Evolutionary conservation across 2,329 filamentous ascomycete species (phyloP), one percentile per base, ranked within the genome.

Genomic region (Paracorniculantispora psalliotae): DNA sequence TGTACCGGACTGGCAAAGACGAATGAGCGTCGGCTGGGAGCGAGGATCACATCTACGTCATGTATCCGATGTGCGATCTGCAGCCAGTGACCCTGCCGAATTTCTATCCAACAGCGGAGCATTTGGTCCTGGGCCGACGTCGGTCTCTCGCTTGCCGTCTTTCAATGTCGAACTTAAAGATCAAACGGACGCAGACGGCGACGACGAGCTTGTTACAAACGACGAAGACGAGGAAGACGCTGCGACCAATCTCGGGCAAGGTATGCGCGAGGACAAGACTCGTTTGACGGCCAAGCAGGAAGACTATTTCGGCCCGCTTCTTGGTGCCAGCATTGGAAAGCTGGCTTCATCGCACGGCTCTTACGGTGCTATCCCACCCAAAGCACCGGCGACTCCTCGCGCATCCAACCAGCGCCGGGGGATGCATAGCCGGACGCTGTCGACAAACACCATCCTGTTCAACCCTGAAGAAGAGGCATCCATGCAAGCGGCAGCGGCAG

Each of bases 161-260:
- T 62, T 72, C 43, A 61, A 65, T 23, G 63, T 77, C 71, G 67
- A 77, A 25, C 75, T 79, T 53, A 81, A 81, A 63, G 80, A 83
- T 47, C 86, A 92, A 60, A 92, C 90, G 0, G 91, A 94, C 67
- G 90, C 87, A 7, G 91, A 96, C 68, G 91, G 91, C 0, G 92
- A 97, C 67, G 92, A 96, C 66, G 92, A 97, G 71, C 77, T 92
- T n/a, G 82, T 90, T 13, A 92, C 89, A 3, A 90, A 92, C 59
- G 89, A 91, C 59, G 89, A 92, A 59, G 85, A 86, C 33, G 82
- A 87, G 44, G 82, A 84, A 58, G 80, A 85, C 52, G 77, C 79
- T 17, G 73, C 68, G 15, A 76, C 76, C 64, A 75, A 81, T 64
- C 70, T 68, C n/a, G 69, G 67, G 19, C 69, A 74, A 59, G 71